Evolutionary conservation across 768 basidiomycete genomes (phyloP).

Genomic region (Boletus speciosus): DNA sequence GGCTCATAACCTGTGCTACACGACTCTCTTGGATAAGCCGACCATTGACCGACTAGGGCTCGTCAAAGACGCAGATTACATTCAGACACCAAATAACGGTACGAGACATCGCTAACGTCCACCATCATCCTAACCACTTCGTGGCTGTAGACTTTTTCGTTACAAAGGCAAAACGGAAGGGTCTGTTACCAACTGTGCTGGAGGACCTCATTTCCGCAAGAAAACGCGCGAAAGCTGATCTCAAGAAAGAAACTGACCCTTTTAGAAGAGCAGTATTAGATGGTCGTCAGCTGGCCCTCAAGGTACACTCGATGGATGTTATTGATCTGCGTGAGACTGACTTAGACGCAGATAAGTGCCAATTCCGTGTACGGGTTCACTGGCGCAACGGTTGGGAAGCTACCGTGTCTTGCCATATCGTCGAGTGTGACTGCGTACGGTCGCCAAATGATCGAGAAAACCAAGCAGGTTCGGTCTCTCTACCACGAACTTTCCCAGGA

Average conservation of each 20-base stretch:
- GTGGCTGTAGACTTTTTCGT: conserved; percentile 75
- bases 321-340: neutral
- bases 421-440: conserved; percentile 95
- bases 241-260: conserved; percentile 96
- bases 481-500: neutral
- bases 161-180: conserved; percentile 70
- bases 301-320: conserved; percentile 44
- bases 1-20: conserved; percentile 99
- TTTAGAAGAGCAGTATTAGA: conserved; percentile 97
- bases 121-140: neutral
- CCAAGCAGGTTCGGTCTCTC: conserved; percentile 62
- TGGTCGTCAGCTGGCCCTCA: conserved; percentile 93
- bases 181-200: conserved; percentile 84
- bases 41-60: conserved; percentile 77
- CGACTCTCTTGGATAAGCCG: conserved; percentile 81
- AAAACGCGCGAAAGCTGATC: conserved; percentile 91
- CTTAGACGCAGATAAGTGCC: conserved; percentile 78
- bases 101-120: neutral
- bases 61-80: conserved; percentile 85
- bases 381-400: conserved; percentile 94
- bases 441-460: conserved; percentile 98
- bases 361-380: conserved; percentile 99
- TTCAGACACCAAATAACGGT: conserved; percentile 96
- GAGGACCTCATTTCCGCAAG: conserved; percentile 92
- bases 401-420: conserved; percentile 94